A percentile compares a stretch with the other conserved stretches of the same genome.
These are phyloP conservation scores for Aureobasidium sp. DNA, from an alignment of 2,329 filamentous ascomycete species.

Conservation along the genomic window DNA sequence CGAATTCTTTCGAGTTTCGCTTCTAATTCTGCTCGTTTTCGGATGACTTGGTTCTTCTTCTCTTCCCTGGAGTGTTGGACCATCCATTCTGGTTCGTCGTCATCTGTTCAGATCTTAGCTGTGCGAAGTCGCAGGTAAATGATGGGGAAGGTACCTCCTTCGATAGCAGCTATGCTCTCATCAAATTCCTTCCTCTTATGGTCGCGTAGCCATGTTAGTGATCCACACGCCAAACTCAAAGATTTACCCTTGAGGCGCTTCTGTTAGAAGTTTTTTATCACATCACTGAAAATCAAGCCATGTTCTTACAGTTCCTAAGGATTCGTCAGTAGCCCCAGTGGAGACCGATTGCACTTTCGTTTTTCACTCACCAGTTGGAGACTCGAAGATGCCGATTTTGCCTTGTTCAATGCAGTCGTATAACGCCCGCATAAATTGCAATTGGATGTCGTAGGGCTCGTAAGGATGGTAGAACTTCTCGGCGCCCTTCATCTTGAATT, in stretches of 20 bases:
- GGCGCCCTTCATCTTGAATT: not conserved
- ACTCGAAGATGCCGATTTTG: slow-evolving; percentile 83
- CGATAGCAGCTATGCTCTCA: slow-evolving; percentile 42
- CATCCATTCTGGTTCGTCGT: slow-evolving; percentile 79
- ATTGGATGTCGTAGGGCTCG: slow-evolving; percentile 78
- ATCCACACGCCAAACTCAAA: slow-evolving; percentile 79
- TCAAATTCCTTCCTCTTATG: slow-evolving; percentile 60
- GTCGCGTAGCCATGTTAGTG: slow-evolving; percentile 83
- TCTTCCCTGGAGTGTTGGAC: slow-evolving; percentile 66
- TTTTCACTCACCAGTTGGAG: slow-evolving; percentile 68
- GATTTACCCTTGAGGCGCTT: slow-evolving; percentile 61
- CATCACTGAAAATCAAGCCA: not conserved
- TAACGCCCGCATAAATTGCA: slow-evolving; percentile 77
- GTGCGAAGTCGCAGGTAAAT: too few relatives aligned
- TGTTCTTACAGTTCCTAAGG: not conserved
- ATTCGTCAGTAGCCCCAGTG: not conserved
- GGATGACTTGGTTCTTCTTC: slow-evolving; percentile 58
- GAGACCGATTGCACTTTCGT: too few relatives aligned
- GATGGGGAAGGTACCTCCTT: slow-evolving; percentile 29
- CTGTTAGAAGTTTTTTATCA: not conserved
- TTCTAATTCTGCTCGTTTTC: slow-evolving; percentile 66
- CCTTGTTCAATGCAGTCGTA: slow-evolving; percentile 73
- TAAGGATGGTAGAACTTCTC: slow-evolving; percentile 78
- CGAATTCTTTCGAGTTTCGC: slow-evolving; percentile 58
- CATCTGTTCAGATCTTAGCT: slow-evolving; percentile 28